Conservation (phyloP, 805 yeast genomes). For the Kodamaea restingae region DNA sequence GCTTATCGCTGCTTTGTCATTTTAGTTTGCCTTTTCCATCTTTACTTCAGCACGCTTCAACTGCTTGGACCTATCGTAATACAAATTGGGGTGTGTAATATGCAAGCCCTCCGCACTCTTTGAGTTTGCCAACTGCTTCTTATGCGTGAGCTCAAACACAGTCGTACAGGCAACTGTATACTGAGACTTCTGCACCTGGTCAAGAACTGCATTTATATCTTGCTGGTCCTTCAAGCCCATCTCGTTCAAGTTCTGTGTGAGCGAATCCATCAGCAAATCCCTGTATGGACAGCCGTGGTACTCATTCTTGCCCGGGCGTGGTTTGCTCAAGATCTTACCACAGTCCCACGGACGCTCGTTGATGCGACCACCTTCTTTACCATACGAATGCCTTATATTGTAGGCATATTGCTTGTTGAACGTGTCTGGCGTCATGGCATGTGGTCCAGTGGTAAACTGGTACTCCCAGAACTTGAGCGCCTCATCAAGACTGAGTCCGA, state of each 20-base stretch:
- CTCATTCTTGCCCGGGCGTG: conserved; percentile 64
- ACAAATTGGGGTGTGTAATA: conserved; percentile 83
- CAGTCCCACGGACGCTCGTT: conserved; percentile 88
- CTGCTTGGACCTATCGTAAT: conserved; percentile 72
- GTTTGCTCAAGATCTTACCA: conserved; percentile 66
- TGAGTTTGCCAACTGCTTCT: conserved; percentile 35
- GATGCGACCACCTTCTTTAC: conserved; percentile 84
- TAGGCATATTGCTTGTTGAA: conserved; percentile 87
- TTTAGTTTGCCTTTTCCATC: no score
- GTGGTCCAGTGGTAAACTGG: conserved; percentile 57
- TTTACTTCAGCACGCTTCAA: conserved; percentile 31
- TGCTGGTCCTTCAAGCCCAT: conserved; percentile 64
- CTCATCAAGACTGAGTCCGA: conserved; percentile 84
- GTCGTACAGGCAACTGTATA: conserved; percentile 86
- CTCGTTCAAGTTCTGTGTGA: conserved; percentile 50
- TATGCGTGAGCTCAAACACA: conserved; percentile 74
- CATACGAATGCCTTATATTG: conserved; percentile 85
- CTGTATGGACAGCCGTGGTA: conserved; percentile 93
- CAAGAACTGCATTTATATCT: conserved; percentile 57
- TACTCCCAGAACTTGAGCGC: conserved; percentile 80
- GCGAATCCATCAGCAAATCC: conserved; percentile 62
- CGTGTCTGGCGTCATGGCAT: conserved; percentile 58
- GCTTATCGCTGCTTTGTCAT: no score
- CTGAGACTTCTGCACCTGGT: conserved; percentile 63
- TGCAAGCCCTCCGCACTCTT: conserved; percentile 43